A percentile compares a stretch with the other conserved stretches of the same genome.
Evolutionary conservation across 805 yeast genomes (phyloP).

Genomic region (Saccharomycopsis microspora): DNA sequence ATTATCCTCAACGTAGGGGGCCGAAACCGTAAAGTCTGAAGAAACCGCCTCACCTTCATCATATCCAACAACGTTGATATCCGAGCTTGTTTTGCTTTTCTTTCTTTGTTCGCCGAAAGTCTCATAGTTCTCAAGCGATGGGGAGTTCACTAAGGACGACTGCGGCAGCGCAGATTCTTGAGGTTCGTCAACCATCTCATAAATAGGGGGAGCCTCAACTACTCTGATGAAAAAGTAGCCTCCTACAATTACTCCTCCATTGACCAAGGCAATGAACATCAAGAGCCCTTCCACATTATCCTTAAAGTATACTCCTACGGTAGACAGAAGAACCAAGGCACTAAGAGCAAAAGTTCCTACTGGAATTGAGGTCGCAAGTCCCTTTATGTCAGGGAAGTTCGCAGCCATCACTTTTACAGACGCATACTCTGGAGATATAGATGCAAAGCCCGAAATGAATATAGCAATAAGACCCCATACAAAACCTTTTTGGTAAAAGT

Average conservation of each 20-base stretch:
- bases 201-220: constrained; percentile 12
- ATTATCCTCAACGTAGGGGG: neutral
- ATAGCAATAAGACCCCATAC: constrained; percentile 22
- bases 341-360: constrained; percentile 62
- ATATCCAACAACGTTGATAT: neutral
- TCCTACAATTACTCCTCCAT: constrained; percentile 34
- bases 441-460: constrained; percentile 8
- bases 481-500: constrained; percentile 27
- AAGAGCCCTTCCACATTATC: constrained; percentile 46
- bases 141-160: constrained; percentile 2
- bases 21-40: neutral
- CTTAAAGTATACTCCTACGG: constrained; percentile 41
- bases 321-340: constrained; percentile 50
- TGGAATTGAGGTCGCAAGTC: constrained; percentile 59
- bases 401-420: constrained; percentile 40
- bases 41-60: neutral
- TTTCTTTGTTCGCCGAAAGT: neutral
- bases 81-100: neutral
- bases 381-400: constrained; percentile 62
- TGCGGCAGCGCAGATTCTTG: neutral
- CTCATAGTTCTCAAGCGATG: neutral
- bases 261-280: constrained; percentile 39
- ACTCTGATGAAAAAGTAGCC: constrained; percentile 35
- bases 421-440: constrained; percentile 18
- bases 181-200: neutral